Base-by-base conservation (phyloP, 23 red algal species). In the Gracilaria domingensis region DNA sequence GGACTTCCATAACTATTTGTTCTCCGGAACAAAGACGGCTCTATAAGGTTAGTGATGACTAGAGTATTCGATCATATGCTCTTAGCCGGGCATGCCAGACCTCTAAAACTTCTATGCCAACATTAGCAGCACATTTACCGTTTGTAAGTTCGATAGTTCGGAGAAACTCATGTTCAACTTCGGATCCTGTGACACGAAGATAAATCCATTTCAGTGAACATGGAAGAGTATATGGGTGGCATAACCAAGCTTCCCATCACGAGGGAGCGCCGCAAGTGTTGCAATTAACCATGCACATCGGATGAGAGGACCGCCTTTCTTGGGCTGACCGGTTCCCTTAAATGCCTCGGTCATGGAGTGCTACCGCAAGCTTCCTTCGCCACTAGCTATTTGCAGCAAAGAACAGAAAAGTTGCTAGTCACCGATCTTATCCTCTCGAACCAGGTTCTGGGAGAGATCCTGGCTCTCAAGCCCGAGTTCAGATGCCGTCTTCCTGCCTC, bases 1-100 rank as follows among this genome's bases (percentile, higher is more conserved):
- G 70, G 70, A 64, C 74, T 89, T 11, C 85, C 85, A 33, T 72
- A 89, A 33, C 53, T 80, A 4, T 89, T 89, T 66, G 55, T 78
- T 23, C 57, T 56, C 33, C 20, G 70, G 21, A 12, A 58, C 47
- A 28, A 26, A 37, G 33, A 79, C 42, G 23, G 69, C 40, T 34
- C 9, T 1, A 14, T 89, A 13, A 25, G 28, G 18, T 72, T 89
- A 9, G 67, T 44, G 20, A 18, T 89, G 21, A 67, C 66, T 3
- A 88, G 77, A 29, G 64, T 88, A 2, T 66, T 88, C 42, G 84
- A 88, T 58, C 67, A 80, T 12, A 59, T 89, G 37, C 55, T 89
- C 23, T 5, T 89, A 14, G 48, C 37, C 28, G 70, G 54, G 12
- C 13, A 2, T 34, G 69, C 51, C 7, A 1, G 45, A 78, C 4